Conservation (phyloP, 2,329 filamentous ascomycete genomes). For the Xylariomycetidae sp. region DNA sequence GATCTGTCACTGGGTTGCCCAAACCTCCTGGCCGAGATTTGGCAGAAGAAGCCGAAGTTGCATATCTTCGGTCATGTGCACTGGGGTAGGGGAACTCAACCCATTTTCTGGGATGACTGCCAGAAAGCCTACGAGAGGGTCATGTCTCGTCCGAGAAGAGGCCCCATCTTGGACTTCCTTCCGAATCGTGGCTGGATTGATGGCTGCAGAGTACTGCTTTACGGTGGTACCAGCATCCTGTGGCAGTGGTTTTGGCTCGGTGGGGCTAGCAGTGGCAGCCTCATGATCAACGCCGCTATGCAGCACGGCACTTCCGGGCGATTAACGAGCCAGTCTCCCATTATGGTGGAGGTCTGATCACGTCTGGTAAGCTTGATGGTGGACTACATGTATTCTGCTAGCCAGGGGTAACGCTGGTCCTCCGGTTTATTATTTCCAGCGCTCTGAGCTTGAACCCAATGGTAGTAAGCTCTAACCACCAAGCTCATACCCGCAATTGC, state of each 20-base stretch:
- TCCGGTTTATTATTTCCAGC: too few species aligned
- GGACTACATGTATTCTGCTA: too few species aligned
- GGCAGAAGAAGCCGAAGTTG: conserved; percentile 66
- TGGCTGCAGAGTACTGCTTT: conserved; percentile 35
- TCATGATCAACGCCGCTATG: conserved; percentile 53
- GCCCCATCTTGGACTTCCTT: conserved; percentile 39
- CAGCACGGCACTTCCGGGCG: conserved; percentile 48
- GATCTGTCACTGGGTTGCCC: conserved; percentile 66
- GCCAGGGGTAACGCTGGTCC: too few species aligned
- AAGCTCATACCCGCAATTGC: too few species aligned
- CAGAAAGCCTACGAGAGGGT: conserved; percentile 68
- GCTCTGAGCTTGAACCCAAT: too few species aligned
- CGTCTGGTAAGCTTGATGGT: too few species aligned
- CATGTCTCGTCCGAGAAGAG: conserved; percentile 36
- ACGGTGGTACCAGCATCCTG: conserved; percentile 41
- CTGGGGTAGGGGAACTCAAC: conserved; percentile 63
- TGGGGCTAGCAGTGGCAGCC: conserved; percentile 40
- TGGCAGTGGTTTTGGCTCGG: conserved; percentile 54
- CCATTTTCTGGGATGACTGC: conserved; percentile 67
- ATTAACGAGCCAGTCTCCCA: conserved; percentile 32
- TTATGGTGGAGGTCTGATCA: conserved; percentile 21
- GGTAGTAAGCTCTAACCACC: too few species aligned
- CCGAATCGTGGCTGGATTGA: conserved; percentile 42
- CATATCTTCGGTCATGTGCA: conserved; percentile 87
- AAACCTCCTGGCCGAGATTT: conserved; percentile 63